These are phyloP conservation scores for Hyphopichia burtonii DNA, from an alignment of 1,139 yeast species.

Conservation along the genomic window DNA sequence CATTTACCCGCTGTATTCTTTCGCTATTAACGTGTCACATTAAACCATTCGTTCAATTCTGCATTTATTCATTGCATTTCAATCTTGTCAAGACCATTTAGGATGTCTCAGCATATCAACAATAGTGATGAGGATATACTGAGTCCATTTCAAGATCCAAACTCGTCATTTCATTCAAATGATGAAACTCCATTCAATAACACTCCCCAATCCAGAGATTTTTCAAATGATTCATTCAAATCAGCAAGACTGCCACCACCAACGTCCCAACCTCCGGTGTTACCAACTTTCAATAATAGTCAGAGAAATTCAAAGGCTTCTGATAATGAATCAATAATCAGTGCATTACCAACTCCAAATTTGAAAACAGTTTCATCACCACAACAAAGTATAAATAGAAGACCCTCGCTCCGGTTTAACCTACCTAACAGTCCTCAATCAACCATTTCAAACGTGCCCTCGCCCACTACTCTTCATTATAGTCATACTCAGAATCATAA, in stretches of 20 bases:
- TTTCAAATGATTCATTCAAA: conserved; percentile 17
- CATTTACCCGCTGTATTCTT: no score
- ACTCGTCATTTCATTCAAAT: conserved; percentile 8
- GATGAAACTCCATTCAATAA: conserved; percentile 3
- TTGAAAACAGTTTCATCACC: conserved; percentile 14
- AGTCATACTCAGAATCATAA: not conserved
- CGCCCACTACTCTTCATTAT: not conserved
- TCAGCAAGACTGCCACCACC: conserved; percentile 12
- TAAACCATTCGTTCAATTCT: not conserved
- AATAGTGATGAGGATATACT: not conserved
- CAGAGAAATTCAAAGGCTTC: conserved; percentile 6
- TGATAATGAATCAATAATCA: conserved; percentile 10
- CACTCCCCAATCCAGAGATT: conserved; percentile 2
- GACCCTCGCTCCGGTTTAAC: conserved; percentile 26
- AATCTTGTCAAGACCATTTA: no score
- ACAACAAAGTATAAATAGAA: conserved; percentile 9
- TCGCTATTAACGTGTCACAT: no score
- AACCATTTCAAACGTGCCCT: conserved; percentile 5
- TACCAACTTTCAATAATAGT: conserved; percentile 1
- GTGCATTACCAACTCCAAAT: conserved; percentile 30
- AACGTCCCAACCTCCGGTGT: conserved; percentile 3
- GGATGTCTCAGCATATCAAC: not conserved
- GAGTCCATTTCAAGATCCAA: conserved; percentile 16
- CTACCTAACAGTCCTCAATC: conserved; percentile 15
- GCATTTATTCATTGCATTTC: no score